phyloP scores from a whole-genome alignment of 805 yeast species.

The Candida easanensis region DNA sequence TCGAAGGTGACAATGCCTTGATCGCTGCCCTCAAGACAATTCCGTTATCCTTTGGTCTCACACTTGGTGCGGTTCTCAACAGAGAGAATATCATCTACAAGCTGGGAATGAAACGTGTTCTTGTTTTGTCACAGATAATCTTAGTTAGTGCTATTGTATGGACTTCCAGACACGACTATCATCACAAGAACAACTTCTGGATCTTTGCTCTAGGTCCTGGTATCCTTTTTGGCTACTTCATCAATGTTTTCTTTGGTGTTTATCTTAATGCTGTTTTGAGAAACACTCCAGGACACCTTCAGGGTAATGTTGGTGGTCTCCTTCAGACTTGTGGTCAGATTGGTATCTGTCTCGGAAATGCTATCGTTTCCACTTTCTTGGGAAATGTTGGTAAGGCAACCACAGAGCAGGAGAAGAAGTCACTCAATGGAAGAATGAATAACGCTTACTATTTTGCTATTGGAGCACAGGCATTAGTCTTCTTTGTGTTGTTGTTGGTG shows the following conservation, averaged over 20 bases:
- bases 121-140: slow-evolving; percentile 2
- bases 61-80: slow-evolving; percentile 28
- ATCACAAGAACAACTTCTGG: slow-evolving; percentile 27
- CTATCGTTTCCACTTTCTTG: slow-evolving; percentile 27
- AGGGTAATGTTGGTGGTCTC: slow-evolving; percentile 26
- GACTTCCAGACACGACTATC: slow-evolving; percentile 20
- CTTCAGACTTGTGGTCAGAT: slow-evolving; percentile 34
- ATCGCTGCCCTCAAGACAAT: slow-evolving; percentile 35
- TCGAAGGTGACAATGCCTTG: slow-evolving; percentile 31
- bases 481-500: not conserved
- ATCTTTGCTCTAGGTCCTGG: slow-evolving; percentile 26
- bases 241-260: slow-evolving; percentile 33
- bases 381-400: slow-evolving; percentile 19
- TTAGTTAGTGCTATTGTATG: not conserved
- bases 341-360: slow-evolving; percentile 29
- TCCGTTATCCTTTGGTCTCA: slow-evolving; percentile 32
- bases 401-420: not conserved
- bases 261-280: slow-evolving; percentile 31
- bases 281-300: slow-evolving; percentile 35
- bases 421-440: not conserved
- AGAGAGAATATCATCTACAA: slow-evolving; percentile 18
- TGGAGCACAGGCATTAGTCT: not conserved
- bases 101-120: slow-evolving; percentile 24
- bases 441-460: not conserved
- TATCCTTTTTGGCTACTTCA: slow-evolving; percentile 26